Base-by-base conservation (phyloP, 1,139 yeast genomes). In the Taphrina communis region DNA sequence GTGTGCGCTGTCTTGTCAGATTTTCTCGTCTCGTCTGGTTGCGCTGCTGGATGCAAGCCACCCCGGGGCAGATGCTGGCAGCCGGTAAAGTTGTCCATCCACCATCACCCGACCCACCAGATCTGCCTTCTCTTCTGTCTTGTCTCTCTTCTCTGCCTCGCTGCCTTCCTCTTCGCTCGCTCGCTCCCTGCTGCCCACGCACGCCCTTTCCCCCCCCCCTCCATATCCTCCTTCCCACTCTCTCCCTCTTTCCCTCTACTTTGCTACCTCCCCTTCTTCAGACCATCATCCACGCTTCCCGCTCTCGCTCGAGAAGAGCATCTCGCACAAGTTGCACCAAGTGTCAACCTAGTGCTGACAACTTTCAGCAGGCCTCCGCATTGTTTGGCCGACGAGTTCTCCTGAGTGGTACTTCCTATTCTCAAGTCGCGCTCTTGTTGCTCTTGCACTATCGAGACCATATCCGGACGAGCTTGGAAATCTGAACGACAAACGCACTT, bases 121-220 rank as follows among this genome's bases (percentile, higher is more conserved):
- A 19, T 50, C 62, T 21, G 25, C 65, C 59, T 17, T 21, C 46
- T 61, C 60, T 44, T 56, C 58, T 39, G 50, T 52, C 52, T n/a
- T 21, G 52, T 48, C 55, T 65, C 65, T 36, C 52, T 44, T 44
- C 59, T 61, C 39, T 38, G 44, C 59, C 58, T 61, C 48, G 11
- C 19, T n/a, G 35, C 55, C n/a, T 36, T 46, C 58, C 44, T 38
- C 48, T 12, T 21, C 17, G 42, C 25, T 41, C 53, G n/a, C 39
- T 12, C 48, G 9, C 38, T 39, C n/a, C 48, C 41, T 21, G 21
- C n/a, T 35, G 25, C 50, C n/a, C 46, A 25, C 31, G 31, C 31
- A 25, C 31, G 21, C 39, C 56, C 25, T 25, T 38, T 36, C 31
- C 48, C 44, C 50, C 50, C 48, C 25, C 25, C 21, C 59, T n/a